Evolutionary conservation across 208 protist genomes (phyloP).

Genomic region (Crithidia sp.): DNA sequence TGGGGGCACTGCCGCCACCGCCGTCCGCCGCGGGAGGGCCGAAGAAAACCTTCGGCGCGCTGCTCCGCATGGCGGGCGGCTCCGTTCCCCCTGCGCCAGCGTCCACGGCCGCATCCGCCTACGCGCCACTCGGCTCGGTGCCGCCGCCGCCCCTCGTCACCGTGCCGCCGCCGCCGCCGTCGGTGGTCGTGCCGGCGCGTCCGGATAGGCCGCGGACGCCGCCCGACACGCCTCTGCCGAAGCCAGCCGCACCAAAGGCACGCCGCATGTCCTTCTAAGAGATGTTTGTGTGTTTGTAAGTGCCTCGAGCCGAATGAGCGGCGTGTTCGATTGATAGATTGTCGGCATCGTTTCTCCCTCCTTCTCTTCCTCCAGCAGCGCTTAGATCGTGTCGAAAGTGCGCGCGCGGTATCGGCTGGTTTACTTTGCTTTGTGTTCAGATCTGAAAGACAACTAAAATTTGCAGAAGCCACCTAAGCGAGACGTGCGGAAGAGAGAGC

Average conservation of each 20-base stretch:
- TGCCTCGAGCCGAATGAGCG: background rate
- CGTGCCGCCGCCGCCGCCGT: conserved; percentile 13
- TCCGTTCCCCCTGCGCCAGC: background rate
- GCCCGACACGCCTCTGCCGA: conserved; percentile 10
- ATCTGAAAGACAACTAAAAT: too few relatives aligned
- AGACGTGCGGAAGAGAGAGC: too few relatives aligned
- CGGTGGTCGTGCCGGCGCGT: background rate
- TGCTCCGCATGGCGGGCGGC: conserved; percentile 15
- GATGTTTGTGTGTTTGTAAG: background rate
- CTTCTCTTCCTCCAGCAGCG: background rate
- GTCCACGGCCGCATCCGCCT: background rate
- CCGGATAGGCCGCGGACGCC: background rate
- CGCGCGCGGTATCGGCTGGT: too few relatives aligned
- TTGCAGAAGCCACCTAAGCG: too few relatives aligned
- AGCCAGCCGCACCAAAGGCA: background rate
- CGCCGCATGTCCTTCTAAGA: conserved; percentile 41
- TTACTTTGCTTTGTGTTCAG: too few relatives aligned
- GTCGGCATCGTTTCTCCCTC: background rate
- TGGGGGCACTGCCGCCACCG: conserved; percentile 39
- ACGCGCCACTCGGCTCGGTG: background rate
- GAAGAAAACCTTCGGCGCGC: conserved; percentile 13
- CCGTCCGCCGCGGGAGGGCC: conserved; percentile 23
- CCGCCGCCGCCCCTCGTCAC: background rate
- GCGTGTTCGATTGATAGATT: background rate
- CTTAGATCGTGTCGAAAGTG: too few relatives aligned